phyloP scores from a whole-genome alignment of 345 rosid genomes.

The Hibiscus tridactylites region DNA sequence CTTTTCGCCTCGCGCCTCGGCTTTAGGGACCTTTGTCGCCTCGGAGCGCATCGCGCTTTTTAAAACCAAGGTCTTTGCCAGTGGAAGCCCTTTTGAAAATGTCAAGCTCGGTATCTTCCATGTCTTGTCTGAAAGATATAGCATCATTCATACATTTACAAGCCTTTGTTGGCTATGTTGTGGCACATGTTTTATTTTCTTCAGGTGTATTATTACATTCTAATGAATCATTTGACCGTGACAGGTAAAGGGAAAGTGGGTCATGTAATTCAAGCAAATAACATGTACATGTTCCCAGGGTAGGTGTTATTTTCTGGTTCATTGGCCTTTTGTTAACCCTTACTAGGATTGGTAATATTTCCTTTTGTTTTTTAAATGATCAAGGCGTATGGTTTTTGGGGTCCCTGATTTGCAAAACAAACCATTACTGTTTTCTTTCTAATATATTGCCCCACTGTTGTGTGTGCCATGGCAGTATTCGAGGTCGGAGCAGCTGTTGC shows the following conservation, averaged over 20 bases:
- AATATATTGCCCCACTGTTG: too few species aligned
- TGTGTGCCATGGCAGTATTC: conserved; percentile 44
- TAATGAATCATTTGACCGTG: conserved; percentile 7
- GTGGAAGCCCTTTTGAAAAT: conserved; percentile 94
- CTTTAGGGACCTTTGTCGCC: too few species aligned
- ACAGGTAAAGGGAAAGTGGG: conserved; percentile 85
- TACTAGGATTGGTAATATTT: conserved; percentile 53
- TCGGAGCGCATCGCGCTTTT: too few species aligned
- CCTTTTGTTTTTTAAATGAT: too few species aligned
- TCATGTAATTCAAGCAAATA: conserved; percentile 95
- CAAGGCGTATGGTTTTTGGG: conserved; percentile 21
- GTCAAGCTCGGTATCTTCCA: conserved; percentile 59
- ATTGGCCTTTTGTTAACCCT: background rate
- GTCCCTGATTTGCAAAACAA: conserved; percentile 27
- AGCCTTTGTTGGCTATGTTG: background rate
- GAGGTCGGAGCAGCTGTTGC: conserved; percentile 90
- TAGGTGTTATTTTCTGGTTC: conserved; percentile 30
- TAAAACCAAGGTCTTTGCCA: conserved; percentile 89
- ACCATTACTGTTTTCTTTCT: too few species aligned
- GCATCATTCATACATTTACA: background rate
- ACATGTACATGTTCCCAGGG: conserved; percentile 99
- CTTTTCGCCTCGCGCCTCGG: too few species aligned
- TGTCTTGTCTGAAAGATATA: conserved; percentile 9
- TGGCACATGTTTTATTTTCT: background rate
- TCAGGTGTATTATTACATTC: background rate